Base-by-base conservation (phyloP, 371 early-diverging fungal species). In the Nematocida sp. region DNA sequence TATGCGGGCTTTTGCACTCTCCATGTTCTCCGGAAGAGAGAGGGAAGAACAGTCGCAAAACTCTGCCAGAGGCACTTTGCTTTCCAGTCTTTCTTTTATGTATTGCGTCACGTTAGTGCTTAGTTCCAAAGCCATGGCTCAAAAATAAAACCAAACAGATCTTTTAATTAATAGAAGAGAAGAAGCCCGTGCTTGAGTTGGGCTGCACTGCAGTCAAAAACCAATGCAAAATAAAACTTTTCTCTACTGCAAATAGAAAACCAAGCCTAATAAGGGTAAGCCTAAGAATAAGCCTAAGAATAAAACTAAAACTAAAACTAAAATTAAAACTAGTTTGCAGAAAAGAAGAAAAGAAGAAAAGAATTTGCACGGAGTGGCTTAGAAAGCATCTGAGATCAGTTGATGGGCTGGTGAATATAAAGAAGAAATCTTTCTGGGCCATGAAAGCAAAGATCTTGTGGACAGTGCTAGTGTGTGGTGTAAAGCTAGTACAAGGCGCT, bases 61-160 rank as follows among this genome's bases (percentile, higher is more conserved):
- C 17, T 70, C 74, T 36, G 57, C 60, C 2, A 70, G 27, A 1
- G 62, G 23, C 4, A 70, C 50, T 34, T 53, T 43, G 11, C 49
- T 70, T 8, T 62, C 48, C 13, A 48, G n/a, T 31, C 29, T 70
- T 23, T 70, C 74, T 48, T 52, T 57, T 4, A 70, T 32, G 41
- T 70, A 70, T 46, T 48, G 60, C 2, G 67, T 27, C 1, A 70
- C 25, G 41, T 70, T 60, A n/a, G 40, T 50, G 52, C 43, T 67
- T 31, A 70, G 21, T 46, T 34, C 60, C 17, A 13, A 1, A 40
- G 57, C 19, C 74, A 70, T 70, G 17, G 8, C 23, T 7, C 11
- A 13, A 70, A 37, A 21, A 46, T 17, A 49, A 40, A 31, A 62
- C 45, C 32, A 70, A 34, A 56, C 29, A 65, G 41, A 23, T 41